phyloP scores from a whole-genome alignment of 2,329 filamentous ascomycete species.

The Tolypocladium guangdongense region DNA sequence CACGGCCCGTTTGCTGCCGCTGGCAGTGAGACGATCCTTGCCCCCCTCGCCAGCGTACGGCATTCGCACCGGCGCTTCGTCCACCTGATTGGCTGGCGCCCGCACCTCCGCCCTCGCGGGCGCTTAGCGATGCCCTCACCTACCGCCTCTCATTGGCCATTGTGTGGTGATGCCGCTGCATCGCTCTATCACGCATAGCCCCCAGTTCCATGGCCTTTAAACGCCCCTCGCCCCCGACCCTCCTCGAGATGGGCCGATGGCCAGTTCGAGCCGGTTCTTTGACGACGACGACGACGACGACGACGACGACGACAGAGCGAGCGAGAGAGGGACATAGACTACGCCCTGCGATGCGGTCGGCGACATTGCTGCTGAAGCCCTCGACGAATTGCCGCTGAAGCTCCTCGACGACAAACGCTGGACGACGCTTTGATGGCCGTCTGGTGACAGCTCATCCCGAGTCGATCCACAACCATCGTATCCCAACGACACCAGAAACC shows the following conservation, averaged over 20 bases:
- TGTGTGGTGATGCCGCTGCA: slow-evolving; percentile 3
- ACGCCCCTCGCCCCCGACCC: slow-evolving; percentile 8
- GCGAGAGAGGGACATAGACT: background rate
- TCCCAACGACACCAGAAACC: background rate
- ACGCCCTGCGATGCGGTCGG: background rate
- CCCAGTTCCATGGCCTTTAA: slow-evolving; percentile 11
- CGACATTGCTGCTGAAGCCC: background rate
- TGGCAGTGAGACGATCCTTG: background rate
- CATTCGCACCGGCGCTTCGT: background rate
- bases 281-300: background rate
- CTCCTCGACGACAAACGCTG: background rate
- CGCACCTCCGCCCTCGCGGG: slow-evolving; percentile 13
- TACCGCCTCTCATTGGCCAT: slow-evolving; percentile 15
- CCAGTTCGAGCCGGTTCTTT: background rate
- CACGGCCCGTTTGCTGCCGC: background rate
- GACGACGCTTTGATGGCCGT: background rate
- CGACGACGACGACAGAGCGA: background rate
- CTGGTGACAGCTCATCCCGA: background rate
- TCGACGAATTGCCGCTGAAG: background rate
- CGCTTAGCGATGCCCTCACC: slow-evolving; percentile 17
- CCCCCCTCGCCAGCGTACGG: background rate
- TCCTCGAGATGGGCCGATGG: background rate
- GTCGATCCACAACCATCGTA: background rate
- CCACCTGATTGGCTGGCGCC: slow-evolving; percentile 12
- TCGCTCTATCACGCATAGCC: slow-evolving; percentile 4